Conservation (phyloP, 2,329 filamentous ascomycete species). For the Aspergillus glaucus region DNA sequence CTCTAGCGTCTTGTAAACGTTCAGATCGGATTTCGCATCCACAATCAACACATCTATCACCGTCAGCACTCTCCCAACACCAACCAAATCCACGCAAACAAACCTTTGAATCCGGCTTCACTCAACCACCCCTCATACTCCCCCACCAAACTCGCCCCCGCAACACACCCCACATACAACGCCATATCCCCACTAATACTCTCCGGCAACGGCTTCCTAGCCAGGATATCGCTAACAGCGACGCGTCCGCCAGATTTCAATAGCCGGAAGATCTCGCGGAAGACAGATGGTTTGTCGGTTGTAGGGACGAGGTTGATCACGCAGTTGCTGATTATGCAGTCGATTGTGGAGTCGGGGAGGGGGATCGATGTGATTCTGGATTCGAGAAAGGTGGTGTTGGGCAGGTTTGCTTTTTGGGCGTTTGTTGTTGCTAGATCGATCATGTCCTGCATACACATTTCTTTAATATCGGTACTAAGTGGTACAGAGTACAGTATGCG, state of each 20-base stretch:
- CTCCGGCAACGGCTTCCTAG: conserved; percentile 44
- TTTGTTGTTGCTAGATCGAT: conserved; percentile 46
- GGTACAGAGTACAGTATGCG: neutral
- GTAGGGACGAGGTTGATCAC: conserved; percentile 55
- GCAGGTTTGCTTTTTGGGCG: conserved; percentile 29
- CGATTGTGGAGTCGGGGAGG: conserved; percentile 37
- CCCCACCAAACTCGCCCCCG: conserved; percentile 48
- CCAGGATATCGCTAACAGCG: conserved; percentile 56
- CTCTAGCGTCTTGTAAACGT: conserved; percentile 36
- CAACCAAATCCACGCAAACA: neutral
- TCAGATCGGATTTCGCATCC: conserved; percentile 44
- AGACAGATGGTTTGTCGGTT: conserved; percentile 48
- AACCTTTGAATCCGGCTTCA: conserved; percentile 44
- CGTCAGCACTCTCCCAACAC: neutral
- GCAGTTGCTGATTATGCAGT: conserved; percentile 60
- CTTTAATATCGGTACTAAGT: neutral
- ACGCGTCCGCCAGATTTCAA: conserved; percentile 53
- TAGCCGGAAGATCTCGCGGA: conserved; percentile 53
- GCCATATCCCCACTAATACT: conserved; percentile 46
- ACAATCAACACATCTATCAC: conserved; percentile 38
- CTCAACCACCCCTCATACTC: conserved; percentile 50
- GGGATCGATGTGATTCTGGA: conserved; percentile 47
- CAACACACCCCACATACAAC: conserved; percentile 56
- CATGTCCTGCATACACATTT: conserved; percentile 44
- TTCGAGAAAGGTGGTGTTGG: conserved; percentile 49